phyloP scores from a whole-genome alignment of 176 grass and related monocot species.

The Thalia dealbata region DNA sequence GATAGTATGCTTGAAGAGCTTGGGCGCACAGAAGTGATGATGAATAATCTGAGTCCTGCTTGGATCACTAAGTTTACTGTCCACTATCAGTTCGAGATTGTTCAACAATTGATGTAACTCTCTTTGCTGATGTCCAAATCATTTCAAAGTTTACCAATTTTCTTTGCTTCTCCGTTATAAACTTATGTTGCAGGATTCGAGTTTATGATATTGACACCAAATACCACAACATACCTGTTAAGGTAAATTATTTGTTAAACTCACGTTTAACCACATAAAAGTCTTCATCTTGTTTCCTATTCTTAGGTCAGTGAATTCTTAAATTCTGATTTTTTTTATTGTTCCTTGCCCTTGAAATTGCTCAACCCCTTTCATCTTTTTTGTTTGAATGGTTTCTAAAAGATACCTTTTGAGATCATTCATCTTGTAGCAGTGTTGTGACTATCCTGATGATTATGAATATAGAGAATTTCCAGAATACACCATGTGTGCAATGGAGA shows the following conservation, averaged over 20 bases:
- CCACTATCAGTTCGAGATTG: slow-evolving; percentile 90
- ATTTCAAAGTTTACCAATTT: background rate
- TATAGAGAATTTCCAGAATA: too few species aligned
- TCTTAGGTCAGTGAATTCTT: too few species aligned
- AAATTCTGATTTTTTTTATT: too few species aligned
- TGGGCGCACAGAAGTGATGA: slow-evolving; percentile 82
- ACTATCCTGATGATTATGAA: too few species aligned
- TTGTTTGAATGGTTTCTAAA: too few species aligned
- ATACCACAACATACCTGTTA: slow-evolving; percentile 65
- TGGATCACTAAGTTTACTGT: slow-evolving; percentile 89
- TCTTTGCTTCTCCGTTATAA: slow-evolving; percentile 14
- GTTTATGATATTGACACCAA: slow-evolving; percentile 88
- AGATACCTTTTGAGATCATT: too few species aligned
- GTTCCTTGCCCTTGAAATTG: too few species aligned
- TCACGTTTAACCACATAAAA: background rate
- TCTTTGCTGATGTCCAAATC: slow-evolving; percentile 6
- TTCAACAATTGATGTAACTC: slow-evolving; percentile 78
- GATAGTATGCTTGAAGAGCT: slow-evolving; percentile 79
- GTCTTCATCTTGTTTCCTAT: background rate
- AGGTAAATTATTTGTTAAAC: slow-evolving; percentile 40
- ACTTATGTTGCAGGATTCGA: slow-evolving; percentile 45
- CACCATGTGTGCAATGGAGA: too few species aligned
- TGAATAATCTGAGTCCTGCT: slow-evolving; percentile 61
- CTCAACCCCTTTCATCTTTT: too few species aligned
- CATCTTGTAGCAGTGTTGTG: too few species aligned